Evolutionary conservation across 495 filamentous ascomycete genomes (phyloP), one percentile per base, ranked within the genome.

Genomic region (Hyaloscypha bicolor): DNA sequence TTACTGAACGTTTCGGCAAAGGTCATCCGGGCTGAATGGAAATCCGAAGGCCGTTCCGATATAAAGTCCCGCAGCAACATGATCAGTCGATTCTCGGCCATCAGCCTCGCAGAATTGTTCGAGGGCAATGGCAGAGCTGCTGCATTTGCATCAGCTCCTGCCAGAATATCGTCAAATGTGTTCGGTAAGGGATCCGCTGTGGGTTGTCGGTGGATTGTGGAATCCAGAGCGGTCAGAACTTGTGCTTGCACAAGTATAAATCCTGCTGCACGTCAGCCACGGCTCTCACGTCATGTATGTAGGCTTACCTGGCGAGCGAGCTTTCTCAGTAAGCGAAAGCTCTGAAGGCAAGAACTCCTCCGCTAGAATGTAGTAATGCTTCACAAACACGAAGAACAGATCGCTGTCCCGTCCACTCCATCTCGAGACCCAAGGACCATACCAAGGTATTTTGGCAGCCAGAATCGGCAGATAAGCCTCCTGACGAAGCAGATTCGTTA

Each of bases 391-490:
- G 79, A 91, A 98, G 72, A 98, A 92, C 55, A 99, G 79, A 78
- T 97, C 95, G 14, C 90, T 96, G 69, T 99, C 95, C 21, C 88
- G 87, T 9, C 95, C 95, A 69, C 85, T 88, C 95, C 95, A 99
- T 59, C 93, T 87, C 33, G 87, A 84, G 6, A 90, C 79, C 95
- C 95, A 99, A 0, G 89, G 88, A 5, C 94, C 92, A 71, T 90
- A 83, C 94, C 94, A 99, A 32, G 86, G 79, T 32, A 97, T 90
- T 72, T 90, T 87, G 45, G 86, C 80, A 8, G 88, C 88, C 39
- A 86, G 87, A 31, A 96, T 72, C 16, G 93, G 92, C 19, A 87
- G 76, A 60, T 88, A 85, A 12, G 90, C 86, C 39, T 86, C 85
- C 64, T 83, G 83, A 21, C 90, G 90, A 52, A 99, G 80, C 74